A percentile compares a stretch with the other conserved stretches of the same genome.
These are phyloP conservation scores for Aspergillus ustus DNA, from an alignment of 2,329 filamentous ascomycete species.

Conservation along the genomic window DNA sequence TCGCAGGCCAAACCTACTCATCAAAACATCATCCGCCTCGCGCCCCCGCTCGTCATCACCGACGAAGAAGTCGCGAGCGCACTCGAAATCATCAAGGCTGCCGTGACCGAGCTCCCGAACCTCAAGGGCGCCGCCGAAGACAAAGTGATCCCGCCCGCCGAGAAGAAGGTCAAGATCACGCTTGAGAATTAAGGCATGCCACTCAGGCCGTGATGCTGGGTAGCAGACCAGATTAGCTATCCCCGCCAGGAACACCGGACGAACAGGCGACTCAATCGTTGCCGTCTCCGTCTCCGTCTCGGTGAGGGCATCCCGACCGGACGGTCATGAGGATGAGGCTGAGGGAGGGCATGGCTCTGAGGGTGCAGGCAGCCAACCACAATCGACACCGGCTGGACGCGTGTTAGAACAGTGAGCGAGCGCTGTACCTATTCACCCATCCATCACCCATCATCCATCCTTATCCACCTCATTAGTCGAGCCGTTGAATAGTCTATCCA, in stretches of 20 bases:
- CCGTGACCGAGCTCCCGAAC: constrained; percentile 78
- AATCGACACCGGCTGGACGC: neutral
- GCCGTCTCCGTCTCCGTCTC: neutral
- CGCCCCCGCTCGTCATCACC: constrained; percentile 93
- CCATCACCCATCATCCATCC: neutral
- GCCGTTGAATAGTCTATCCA: neutral
- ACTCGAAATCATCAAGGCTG: constrained; percentile 77
- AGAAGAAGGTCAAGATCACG: constrained; percentile 66
- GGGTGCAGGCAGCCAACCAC: neutral
- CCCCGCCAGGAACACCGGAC: neutral
- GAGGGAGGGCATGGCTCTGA: neutral
- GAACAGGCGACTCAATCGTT: constrained; percentile 2
- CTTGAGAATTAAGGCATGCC: constrained; percentile 57
- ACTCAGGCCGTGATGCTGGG: neutral
- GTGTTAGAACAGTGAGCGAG: neutral
- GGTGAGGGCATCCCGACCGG: constrained; percentile 7
- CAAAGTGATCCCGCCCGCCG: constrained; percentile 60
- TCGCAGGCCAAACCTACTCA: constrained; percentile 95
- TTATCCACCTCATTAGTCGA: neutral
- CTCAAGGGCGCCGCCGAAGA: constrained; percentile 62
- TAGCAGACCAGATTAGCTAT: neutral
- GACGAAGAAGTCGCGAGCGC: constrained; percentile 82
- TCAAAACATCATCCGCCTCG: constrained; percentile 96
- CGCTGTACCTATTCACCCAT: constrained; percentile 32
- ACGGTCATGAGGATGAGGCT: neutral